These are phyloP conservation scores for Alternaria triticimaculans DNA, from an alignment of 2,329 filamentous ascomycete genomes.

Conservation along the genomic window DNA sequence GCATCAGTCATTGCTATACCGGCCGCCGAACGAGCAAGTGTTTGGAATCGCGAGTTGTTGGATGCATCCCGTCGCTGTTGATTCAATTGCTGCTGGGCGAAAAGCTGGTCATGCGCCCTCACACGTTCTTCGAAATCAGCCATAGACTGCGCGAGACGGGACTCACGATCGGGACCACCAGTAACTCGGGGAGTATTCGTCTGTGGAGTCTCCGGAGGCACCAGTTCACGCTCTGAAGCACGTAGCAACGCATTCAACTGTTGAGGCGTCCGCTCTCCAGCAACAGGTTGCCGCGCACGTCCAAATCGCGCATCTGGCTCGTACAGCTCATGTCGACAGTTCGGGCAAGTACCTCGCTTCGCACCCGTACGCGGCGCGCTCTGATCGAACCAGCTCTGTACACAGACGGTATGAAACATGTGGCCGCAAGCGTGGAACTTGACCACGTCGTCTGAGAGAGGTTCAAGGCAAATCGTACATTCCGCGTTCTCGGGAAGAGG, in stretches of 20 bases:
- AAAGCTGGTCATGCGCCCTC: background rate
- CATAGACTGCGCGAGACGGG: background rate
- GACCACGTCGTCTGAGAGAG: slow-evolving; percentile 1
- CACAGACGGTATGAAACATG: slow-evolving; percentile 6
- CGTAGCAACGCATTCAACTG: no score
- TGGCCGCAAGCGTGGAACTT: slow-evolving; percentile 5
- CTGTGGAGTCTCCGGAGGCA: no score
- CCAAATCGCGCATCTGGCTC: background rate
- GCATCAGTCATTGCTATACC: background rate
- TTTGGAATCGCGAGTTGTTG: background rate
- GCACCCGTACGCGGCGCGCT: background rate
- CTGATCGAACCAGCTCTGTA: slow-evolving; percentile 3
- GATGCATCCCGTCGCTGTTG: background rate
- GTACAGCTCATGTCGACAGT: slow-evolving; percentile 7
- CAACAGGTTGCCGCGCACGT: no score
- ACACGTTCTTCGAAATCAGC: background rate
- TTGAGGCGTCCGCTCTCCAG: no score
- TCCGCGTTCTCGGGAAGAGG: background rate
- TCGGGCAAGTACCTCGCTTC: slow-evolving; percentile 6
- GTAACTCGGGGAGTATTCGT: background rate
- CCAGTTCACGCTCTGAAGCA: no score
- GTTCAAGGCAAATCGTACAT: slow-evolving; percentile 5
- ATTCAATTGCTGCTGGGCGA: background rate
- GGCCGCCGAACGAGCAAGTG: background rate
- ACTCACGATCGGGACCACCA: background rate